Evolutionary conservation across 2,329 filamentous ascomycete genomes (phyloP), one percentile per base, ranked within the genome.

Genomic region (Neurospora sp.): DNA sequence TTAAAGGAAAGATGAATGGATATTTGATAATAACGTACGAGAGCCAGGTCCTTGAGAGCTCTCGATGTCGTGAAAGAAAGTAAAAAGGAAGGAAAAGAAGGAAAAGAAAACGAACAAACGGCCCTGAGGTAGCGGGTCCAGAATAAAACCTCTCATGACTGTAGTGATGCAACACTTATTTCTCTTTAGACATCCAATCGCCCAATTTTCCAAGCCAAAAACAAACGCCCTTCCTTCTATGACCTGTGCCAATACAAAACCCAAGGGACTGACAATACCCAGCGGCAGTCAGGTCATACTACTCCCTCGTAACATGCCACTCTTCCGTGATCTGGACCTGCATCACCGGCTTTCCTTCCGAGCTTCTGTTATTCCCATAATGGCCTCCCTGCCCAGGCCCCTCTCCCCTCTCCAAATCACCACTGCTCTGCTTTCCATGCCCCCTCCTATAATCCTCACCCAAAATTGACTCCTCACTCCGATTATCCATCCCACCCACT

Each of bases 391-490:
- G 19, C 11, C 38, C 66, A 36, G 37, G 40, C 1, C 33, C 67
- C 37, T 41, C 40, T 6, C 37, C 68, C 11, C 28, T 38, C 37
- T 69, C 68, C 36, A 65, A 43, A 36, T 66, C 52, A 62, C 2
- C 52, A 62, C 28, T 36, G 15, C 8, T 39, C n/a, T 28, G 11
- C 33, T 37, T 23, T 8, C n/a, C 52, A 52, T 41, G 68, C 15
- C 37, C 38, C 17, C 36, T 57, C 17, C 69, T 37, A 37, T 69
- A 66, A 15, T 67, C 69, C 17, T 68, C 67, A 3, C 69, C 70
- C 17, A 72, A 40, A 23, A 72, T 72, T 28, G 70, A 66, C 57
- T 72, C 69, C 15, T 72, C 66, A 33, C 67, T 69, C 2, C 23
- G 46, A 36, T 72, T 71, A 52, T 71, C 71, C 33, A 69, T 57